Conservation (phyloP, 345 rosid species). For the Eucalyptus camaldulensis region DNA sequence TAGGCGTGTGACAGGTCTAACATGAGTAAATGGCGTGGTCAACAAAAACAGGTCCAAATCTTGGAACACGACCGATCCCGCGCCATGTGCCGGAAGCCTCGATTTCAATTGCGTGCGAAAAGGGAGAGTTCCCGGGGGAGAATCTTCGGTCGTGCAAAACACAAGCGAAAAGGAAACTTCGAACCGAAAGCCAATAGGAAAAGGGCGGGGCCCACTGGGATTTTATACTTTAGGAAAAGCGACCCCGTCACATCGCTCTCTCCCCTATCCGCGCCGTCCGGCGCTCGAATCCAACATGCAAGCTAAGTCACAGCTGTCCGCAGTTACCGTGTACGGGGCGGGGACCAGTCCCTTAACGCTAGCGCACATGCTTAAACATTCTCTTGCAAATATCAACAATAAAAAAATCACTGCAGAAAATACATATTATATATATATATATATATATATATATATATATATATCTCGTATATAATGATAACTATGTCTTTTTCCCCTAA, state of each 20-base stretch:
- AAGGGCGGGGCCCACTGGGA: neutral
- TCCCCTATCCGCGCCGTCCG: neutral
- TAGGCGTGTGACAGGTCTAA: too few species aligned
- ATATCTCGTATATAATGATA: neutral
- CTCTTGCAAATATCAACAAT: neutral
- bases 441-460: too few species aligned
- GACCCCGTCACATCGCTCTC: neutral
- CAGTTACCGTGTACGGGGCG: neutral
- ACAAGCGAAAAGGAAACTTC: neutral
- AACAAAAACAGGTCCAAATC: neutral
- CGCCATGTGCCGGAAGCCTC: neutral
- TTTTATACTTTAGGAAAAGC: neutral
- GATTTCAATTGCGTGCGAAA: neutral
- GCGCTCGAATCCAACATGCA: neutral
- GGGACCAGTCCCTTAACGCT: neutral
- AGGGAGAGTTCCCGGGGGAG: neutral
- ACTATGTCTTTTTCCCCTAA: neutral
- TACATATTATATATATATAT: too few species aligned
- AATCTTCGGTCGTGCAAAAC: neutral
- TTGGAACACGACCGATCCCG: neutral
- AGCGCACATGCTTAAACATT: neutral
- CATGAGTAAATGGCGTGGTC: neutral
- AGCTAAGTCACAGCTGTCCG: neutral
- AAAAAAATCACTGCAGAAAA: neutral
- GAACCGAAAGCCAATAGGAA: neutral